These are phyloP conservation scores for Cystobasidium pallidum DNA, from an alignment of 1,284 basidiomycete species.

Conservation along the genomic window DNA sequence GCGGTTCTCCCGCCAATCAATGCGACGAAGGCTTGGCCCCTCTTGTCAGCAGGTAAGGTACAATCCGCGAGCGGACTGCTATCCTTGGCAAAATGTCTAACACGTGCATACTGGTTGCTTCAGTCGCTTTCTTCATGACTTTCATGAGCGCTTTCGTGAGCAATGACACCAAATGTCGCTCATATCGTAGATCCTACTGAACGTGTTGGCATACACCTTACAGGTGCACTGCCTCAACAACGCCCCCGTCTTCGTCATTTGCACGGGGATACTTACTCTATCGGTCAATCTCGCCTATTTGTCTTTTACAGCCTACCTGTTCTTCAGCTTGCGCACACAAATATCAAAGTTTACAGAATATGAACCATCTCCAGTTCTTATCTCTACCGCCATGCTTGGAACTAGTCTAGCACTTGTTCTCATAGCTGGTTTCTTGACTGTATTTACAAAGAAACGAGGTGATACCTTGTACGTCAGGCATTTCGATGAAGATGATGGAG, in stretches of 20 bases:
- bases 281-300: slow-evolving; percentile 26
- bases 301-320: slow-evolving; percentile 19
- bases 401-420: not conserved
- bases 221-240: slow-evolving; percentile 7
- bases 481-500: not conserved
- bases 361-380: slow-evolving; percentile 1
- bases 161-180: not conserved
- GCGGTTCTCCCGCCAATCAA: not conserved
- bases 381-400: not conserved
- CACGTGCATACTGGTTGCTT: too few species aligned
- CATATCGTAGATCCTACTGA: not conserved
- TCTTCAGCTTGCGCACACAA: not conserved
- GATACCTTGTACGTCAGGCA: not conserved
- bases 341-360: slow-evolving; percentile 17
- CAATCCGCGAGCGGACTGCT: not conserved
- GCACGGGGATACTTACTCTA: not conserved
- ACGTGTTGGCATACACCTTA: not conserved
- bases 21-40: slow-evolving; percentile 24
- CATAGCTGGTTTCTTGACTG: slow-evolving; percentile 5
- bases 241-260: not conserved
- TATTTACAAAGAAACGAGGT: slow-evolving; percentile 6
- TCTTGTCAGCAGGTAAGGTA: slow-evolving; percentile 28
- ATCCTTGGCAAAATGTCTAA: too few species aligned
- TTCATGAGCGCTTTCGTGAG: slow-evolving; percentile 36
- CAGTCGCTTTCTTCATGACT: slow-evolving; percentile 33